Evolutionary conservation across 108 stramenopile genomes (phyloP), one percentile per base, ranked within the genome.

Genomic region (Seminavis robusta): DNA sequence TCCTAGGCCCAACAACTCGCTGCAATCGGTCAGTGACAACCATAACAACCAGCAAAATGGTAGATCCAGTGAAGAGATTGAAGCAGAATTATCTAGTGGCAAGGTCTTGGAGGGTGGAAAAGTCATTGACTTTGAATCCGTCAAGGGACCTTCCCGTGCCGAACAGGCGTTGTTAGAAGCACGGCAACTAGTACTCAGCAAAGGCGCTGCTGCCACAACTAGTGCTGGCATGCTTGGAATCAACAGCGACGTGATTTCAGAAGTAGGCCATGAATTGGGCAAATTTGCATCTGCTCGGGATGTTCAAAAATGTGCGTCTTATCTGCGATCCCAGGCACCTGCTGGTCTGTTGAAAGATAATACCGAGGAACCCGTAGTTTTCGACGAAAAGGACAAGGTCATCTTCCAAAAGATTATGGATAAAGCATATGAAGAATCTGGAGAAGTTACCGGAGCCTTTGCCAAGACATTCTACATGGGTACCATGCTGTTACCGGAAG

Each of bases 401-500:
- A n/a, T 32, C 64, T 70, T 68, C 46, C 36, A 73, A 23, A 52
- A 47, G 16, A 67, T 88, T 40, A 42, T 96, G 40, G 34, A 40
- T n/a, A 63, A 89, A 45, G 85, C 94, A 16, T 95, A 94, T 60
- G 71, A 82, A 27, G 95, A 95, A 76, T 94, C 94, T 34, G 95
- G 95, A n/a, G 92, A 94, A 50, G 94, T 98, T 33, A 98, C 97
- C 4, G 55, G 80, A 16, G 93, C 92, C 15, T 98, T 94, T 60
- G 94, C 95, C 33, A 98, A 98, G 67, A 98, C 97, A 0, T 98
- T 98, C 57, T 96, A 95, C 59, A 68, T 96, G 30, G 97, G 97
- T 0, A 95, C 97, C 6, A 81, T 79, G 61, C 74, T 95, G 40
- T 61, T 98, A 65, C 69, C 76, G 2, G 71, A 77, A 37, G 71